phyloP scores from a whole-genome alignment of 768 basidiomycete species.

The Hirschioporus abietinus region DNA sequence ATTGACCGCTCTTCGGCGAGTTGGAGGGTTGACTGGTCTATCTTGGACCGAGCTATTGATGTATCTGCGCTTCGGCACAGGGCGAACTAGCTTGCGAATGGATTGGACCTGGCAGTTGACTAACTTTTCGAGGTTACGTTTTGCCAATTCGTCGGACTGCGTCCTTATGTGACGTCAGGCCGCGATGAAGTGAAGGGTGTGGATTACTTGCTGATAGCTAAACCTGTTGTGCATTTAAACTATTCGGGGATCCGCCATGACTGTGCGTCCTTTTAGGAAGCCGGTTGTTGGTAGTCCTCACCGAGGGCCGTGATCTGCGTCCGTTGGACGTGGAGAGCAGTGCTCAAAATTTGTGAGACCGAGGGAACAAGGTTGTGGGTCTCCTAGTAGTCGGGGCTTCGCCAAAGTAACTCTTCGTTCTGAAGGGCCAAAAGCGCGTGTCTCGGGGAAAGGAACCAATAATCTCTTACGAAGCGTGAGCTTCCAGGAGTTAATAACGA shows the following conservation, averaged over 20 bases:
- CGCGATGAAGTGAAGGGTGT: constrained; percentile 22
- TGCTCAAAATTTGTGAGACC: constrained; percentile 39
- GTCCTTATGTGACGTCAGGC: no score
- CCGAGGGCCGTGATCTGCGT: constrained; percentile 26
- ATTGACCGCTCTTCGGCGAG: no score
- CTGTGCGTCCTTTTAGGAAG: constrained; percentile 16
- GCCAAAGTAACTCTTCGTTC: constrained; percentile 14
- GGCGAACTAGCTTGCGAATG: no score
- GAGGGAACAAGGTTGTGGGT: constrained; percentile 37
- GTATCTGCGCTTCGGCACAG: no score
- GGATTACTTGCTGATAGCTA: constrained; percentile 34
- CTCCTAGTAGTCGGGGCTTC: constrained; percentile 14
- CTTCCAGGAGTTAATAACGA: constrained; percentile 9
- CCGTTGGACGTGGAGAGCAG: constrained; percentile 25
- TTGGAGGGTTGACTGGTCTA: no score
- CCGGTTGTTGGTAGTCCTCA: constrained; percentile 28
- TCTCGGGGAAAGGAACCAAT: no score
- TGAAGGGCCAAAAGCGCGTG: constrained; percentile 12
- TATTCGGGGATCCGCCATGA: constrained; percentile 29
- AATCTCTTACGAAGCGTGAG: no score
- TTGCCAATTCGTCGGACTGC: no score
- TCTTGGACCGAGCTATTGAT: no score
- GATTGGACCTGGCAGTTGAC: no score
- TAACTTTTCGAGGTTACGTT: no score
- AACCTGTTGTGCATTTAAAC: constrained; percentile 25